Base-by-base conservation (phyloP, 306 rosid species). In the Calophaca sinica region DNA sequence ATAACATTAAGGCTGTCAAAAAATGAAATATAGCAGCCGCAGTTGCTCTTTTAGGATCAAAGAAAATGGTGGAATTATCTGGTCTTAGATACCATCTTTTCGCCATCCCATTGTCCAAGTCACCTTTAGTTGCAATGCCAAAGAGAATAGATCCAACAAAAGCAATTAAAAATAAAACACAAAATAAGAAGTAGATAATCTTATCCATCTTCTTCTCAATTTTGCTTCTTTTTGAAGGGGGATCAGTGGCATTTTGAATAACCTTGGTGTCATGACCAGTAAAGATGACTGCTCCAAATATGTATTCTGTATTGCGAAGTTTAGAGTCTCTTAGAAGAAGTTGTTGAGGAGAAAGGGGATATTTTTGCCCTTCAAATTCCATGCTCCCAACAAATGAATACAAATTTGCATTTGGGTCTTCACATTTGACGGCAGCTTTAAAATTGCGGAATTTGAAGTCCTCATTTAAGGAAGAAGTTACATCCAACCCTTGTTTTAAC, bases 21-120 rank as follows among this genome's bases (percentile, higher is more conserved):
- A 75, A 86, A 85, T 93, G 98, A 68, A 39, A 90, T 63, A 82
- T 2, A 38, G 90, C 88, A 68, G 98, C 98, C 4, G 66, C 3
- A 7, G 88, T 41, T 15, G 85, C 88, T 75, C 69, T 82, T 82
- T 84, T 66, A 4, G 98, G 91, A 77, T 93, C 98, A 28, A 77
- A 93, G 92, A 85, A 92, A 86, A 90, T 52, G 70, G 57, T 50
- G 54, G 98, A 80, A 78, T 80, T 53, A 74, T 92, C 98, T 41
- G 98, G 96, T 76, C 86, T 84, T 41, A 92, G 89, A 84, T 90
- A 92, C 98, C 98, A 92, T 81, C 98, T 84, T 78, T 92, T 81
- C 83, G 80, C 80, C 57, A 46, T 8, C 64, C 96, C 98, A 69
- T 81, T 82, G 67, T 88, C 29, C 32, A 90, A 46, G 77, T 92